Evolutionary conservation across 352 stramenopile genomes (phyloP).

Genomic region (Phytophthora melonis): DNA sequence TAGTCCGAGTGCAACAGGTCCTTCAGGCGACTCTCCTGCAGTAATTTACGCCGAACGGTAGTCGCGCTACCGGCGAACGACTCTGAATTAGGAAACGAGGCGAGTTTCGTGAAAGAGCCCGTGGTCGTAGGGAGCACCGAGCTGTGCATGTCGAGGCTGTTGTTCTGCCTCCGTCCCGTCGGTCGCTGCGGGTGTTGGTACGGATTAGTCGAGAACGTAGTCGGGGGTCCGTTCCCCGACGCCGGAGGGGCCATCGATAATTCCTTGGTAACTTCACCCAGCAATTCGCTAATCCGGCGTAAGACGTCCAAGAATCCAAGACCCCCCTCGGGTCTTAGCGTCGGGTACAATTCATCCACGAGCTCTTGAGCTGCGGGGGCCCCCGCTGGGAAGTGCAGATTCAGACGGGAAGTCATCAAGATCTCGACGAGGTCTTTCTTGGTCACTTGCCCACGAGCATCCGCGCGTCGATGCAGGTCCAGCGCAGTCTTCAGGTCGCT

Average conservation of each 20-base stretch:
- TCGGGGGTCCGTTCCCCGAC: slow-evolving; percentile 19
- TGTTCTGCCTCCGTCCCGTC: slow-evolving; percentile 49
- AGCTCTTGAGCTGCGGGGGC: slow-evolving; percentile 62
- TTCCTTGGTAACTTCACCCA: slow-evolving; percentile 55
- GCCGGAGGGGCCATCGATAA: slow-evolving; percentile 19
- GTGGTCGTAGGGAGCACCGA: slow-evolving; percentile 37
- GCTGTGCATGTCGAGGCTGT: slow-evolving; percentile 38
- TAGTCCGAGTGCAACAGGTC: slow-evolving; percentile 61
- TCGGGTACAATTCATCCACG: slow-evolving; percentile 68
- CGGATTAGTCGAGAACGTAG: slow-evolving; percentile 38
- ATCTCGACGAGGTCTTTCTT: slow-evolving; percentile 72
- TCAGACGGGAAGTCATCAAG: slow-evolving; percentile 67
- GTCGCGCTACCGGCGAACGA: slow-evolving; percentile 16
- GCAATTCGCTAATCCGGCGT: slow-evolving; percentile 65
- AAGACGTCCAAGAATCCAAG: slow-evolving; percentile 73
- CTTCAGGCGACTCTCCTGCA: slow-evolving; percentile 64
- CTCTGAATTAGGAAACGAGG: slow-evolving; percentile 4
- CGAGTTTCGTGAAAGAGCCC: slow-evolving; percentile 23
- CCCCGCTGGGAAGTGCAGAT: slow-evolving; percentile 60
- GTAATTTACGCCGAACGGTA: slow-evolving; percentile 60
- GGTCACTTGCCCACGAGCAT: slow-evolving; percentile 69
- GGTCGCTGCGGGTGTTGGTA: slow-evolving; percentile 52
- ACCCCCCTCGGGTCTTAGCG: slow-evolving; percentile 28
- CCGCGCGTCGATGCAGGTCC: slow-evolving; percentile 65
- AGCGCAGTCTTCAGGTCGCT: slow-evolving; percentile 78